Base-by-base conservation (phyloP, 495 filamentous ascomycete genomes). In the Lasiosphaeria miniovina region DNA sequence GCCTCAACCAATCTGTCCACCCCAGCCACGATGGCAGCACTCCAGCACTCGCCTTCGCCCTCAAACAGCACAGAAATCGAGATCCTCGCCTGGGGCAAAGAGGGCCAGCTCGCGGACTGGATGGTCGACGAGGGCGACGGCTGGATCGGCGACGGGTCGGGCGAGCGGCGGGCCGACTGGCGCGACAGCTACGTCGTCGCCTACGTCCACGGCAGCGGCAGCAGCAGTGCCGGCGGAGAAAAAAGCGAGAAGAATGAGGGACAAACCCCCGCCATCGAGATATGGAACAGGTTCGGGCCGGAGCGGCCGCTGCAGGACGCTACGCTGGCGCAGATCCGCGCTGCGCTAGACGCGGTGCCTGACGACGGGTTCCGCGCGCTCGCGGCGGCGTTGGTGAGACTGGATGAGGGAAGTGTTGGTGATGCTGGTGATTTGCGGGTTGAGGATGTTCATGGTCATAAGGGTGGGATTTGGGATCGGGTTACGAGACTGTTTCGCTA, bases 151-250 rank as follows among this genome's bases (percentile, higher is more conserved):
- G 62, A 64, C 45, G 11, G 33, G 2, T 50, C 54, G 1, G 62
- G 62, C 11, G 62, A 64, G 54, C 31, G 38, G 14, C 38, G 62
- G 9, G 31, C 54, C 24, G 62, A 64, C 36, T 64, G 62, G 62
- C 53, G 62, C 36, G 54, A 58, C n/a, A 61, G 62, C 41, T 64
- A 56, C 33, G 61, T 56, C 46, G 61, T 64, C 17, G 61, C 60
- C 6, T 57, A 33, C 12, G 31, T 60, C 7, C 43, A 52, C 14
- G 49, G 33, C 35, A 10, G 32, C 17, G 49, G 49, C 7, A 24
- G 24, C 24, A 24, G 24, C 24, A 24, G 24, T 24, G 24, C 24
- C 24, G 24, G 24, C 24, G 24, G 24, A 24, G 24, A 24, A 24
- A n/a, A 49, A 49, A n/a, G 15, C 17, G 49, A 24, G 49, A 31